Evolutionary conservation across 495 filamentous ascomycete genomes (phyloP), one percentile per base, ranked within the genome.

Genomic region (Letharia lupina): DNA sequence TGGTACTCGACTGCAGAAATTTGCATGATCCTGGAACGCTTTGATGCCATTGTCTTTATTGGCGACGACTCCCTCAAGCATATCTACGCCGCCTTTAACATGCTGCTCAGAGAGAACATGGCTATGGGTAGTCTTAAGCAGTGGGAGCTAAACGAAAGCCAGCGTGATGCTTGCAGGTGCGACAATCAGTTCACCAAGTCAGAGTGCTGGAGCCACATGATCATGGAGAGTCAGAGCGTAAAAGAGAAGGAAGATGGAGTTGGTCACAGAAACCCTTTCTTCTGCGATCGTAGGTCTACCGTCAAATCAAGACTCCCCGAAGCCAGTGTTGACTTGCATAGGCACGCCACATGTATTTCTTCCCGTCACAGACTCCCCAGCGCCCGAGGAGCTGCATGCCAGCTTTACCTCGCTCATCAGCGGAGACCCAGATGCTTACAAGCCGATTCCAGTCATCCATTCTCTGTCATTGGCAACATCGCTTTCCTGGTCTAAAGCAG

Each of bases 11-110:
- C 73, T 23, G 31, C 70, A 13, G 78, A 83, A 56, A 77, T 80
- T 42, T 82, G 81, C 69, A 78, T 80, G 72, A 79, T 82, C 23
- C 74, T 82, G 31, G 75, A 78, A 45, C 77, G 78, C 39, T 81
- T 82, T 65, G 78, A 80, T 48, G 71, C 73, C 13, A 62, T 82
- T 16, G 62, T 77, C 44, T 82, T 82, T 63, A 67, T 81, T 61
- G 81, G 81, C 23, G 80, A 82, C 65, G 73, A 81, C 59, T 69
- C 76, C 57, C 71, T 79, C 9, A 71, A 73, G 67, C 72, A 75
- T 37, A 73, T 80, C 61, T 82, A 83, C 65, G 72, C 75, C 20
- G 78, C 76, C 28, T 78, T 83, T 68, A 82, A 82, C 63, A 75
- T 82, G 59, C 74, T 83, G 37, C 75, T 82, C 9, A 73, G 78